These are phyloP conservation scores for Mimosa bimucronata DNA, from an alignment of 306 rosid species.

Conservation along the genomic window DNA sequence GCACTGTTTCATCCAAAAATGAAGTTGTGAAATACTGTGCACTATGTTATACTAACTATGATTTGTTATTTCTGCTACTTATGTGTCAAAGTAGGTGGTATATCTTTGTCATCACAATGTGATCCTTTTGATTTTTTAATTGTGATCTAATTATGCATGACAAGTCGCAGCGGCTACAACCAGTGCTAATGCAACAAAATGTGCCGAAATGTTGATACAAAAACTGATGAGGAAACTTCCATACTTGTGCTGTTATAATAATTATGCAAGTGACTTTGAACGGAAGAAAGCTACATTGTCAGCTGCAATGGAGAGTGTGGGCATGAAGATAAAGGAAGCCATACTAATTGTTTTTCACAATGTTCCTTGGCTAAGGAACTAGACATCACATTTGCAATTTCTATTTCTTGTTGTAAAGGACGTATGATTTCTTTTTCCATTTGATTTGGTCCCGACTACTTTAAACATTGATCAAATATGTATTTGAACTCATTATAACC, in stretches of 20 bases:
- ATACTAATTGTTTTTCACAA: no score
- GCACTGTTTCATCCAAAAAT: no score
- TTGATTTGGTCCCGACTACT: background rate
- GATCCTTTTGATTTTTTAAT: background rate
- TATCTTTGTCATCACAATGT: no score
- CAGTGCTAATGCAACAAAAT: background rate
- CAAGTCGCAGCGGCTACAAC: background rate
- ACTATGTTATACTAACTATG: no score
- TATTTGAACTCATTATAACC: background rate
- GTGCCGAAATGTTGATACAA: background rate
- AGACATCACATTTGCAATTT: background rate
- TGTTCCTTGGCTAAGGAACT: no score
- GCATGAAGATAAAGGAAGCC: background rate
- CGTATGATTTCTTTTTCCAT: background rate
- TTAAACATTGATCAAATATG: conserved; percentile 7
- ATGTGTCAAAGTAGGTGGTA: no score
- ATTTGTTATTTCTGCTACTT: no score
- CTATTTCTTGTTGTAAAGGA: background rate
- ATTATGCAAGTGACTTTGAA: background rate
- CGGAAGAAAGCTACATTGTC: background rate
- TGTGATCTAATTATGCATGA: background rate
- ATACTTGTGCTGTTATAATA: conserved; percentile 18
- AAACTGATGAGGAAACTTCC: background rate
- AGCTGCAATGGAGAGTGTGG: background rate
- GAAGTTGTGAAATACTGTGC: no score